Conservation (phyloP, 257 asterid species). For the Sherardia arvensis region DNA sequence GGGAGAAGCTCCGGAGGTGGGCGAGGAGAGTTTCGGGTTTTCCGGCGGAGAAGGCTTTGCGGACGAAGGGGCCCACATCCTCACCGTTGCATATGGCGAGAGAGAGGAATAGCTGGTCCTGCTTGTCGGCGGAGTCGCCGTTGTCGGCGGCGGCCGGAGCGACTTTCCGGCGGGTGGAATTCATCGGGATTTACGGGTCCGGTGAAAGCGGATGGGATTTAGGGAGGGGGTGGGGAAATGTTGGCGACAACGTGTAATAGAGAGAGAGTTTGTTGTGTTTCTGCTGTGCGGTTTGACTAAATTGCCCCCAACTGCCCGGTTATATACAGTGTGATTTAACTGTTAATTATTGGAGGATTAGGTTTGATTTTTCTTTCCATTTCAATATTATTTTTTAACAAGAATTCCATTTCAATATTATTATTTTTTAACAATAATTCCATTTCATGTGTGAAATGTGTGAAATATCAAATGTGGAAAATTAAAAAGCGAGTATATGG, state of each 20-base stretch:
- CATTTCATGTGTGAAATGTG: no score
- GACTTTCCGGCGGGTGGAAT: conserved; percentile 70
- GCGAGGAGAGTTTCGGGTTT: conserved; percentile 78
- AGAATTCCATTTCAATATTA: no score
- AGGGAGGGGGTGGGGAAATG: conserved; percentile 17
- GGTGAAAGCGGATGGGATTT: conserved; percentile 38
- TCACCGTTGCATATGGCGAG: conserved; percentile 91
- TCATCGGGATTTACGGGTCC: conserved; percentile 41
- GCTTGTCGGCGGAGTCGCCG: conserved; percentile 78
- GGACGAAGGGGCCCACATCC: conserved; percentile 77
- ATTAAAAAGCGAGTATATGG: no score
- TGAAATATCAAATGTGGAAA: no score
- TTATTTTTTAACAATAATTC: no score
- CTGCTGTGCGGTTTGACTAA: not conserved
- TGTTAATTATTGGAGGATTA: not conserved
- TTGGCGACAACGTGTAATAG: not conserved
- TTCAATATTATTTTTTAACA: no score
- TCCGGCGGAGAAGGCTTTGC: conserved; percentile 76
- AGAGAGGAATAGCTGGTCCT: conserved; percentile 81
- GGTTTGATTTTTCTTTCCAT: not conserved
- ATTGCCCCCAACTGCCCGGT: not conserved
- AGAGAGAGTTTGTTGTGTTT: not conserved
- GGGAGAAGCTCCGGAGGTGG: conserved; percentile 69
- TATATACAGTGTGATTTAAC: not conserved
- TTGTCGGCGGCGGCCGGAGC: conserved; percentile 55